Percentiles rank a stretch among this genome's conserved stretches.
Conservation (phyloP, 768 basidiomycete genomes). For the Neoboletus brunneissimus region DNA sequence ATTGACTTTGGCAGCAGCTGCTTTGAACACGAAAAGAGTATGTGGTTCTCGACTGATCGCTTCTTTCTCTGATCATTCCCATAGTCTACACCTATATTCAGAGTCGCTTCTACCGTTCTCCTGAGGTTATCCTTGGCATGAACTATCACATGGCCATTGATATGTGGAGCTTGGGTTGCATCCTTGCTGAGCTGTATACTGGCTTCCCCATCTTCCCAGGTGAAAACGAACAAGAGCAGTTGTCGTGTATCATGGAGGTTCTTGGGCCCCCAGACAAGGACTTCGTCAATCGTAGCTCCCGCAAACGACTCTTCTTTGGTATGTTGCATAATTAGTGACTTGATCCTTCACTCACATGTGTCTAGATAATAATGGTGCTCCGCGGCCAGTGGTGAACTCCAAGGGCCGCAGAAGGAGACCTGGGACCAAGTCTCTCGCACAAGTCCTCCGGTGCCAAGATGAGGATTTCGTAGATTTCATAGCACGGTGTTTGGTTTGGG, state of each 20-base stretch:
- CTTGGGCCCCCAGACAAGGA: conserved; percentile 95
- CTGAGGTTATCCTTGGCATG: conserved; percentile 98
- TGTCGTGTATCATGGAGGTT: conserved; percentile 99
- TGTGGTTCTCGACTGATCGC: conserved; percentile 26
- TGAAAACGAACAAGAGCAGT: conserved; percentile 97
- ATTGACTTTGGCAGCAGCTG: conserved; percentile 99
- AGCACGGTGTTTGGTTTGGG: conserved; percentile 96
- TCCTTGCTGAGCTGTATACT: conserved; percentile 94
- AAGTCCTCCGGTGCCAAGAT: conserved; percentile 89
- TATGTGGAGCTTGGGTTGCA: conserved; percentile 99
- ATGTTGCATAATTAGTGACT: conserved; percentile 21
- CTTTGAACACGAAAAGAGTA: conserved; percentile 97
- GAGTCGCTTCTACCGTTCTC: conserved; percentile 99
- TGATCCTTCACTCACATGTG: conserved; percentile 4
- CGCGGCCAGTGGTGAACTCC: conserved; percentile 91
- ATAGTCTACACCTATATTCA: conserved; percentile 99
- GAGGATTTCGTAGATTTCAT: conserved; percentile 97
- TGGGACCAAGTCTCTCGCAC: conserved; percentile 83
- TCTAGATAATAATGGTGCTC: conserved; percentile 87
- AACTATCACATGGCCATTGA: conserved; percentile 99
- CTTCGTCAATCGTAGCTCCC: conserved; percentile 88
- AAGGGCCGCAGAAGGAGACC: conserved; percentile 93
- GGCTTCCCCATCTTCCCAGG: conserved; percentile 99
- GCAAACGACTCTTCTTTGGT: conserved; percentile 97
- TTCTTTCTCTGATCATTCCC: conserved; percentile 8